Conservation (phyloP, 2,329 filamentous ascomycete species). For the Penicillium sp. region DNA sequence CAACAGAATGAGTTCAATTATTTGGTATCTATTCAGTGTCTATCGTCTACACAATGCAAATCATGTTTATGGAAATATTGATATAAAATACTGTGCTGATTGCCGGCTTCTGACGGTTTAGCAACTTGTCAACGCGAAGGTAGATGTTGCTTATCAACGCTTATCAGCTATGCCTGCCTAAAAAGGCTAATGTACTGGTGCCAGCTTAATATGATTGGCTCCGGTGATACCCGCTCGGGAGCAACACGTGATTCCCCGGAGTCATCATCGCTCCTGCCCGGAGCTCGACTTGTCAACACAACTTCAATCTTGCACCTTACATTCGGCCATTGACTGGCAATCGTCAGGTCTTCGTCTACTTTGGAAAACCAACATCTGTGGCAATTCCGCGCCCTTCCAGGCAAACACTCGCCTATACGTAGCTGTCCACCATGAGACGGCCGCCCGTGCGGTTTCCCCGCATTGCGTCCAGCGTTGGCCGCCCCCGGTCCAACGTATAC, state of each 20-base stretch:
- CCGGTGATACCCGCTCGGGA: background rate
- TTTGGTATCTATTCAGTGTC: no score
- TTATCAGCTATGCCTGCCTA: no score
- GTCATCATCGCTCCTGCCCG: background rate
- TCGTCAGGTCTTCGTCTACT: background rate
- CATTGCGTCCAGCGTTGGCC: conserved; percentile 18
- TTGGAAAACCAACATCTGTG: background rate
- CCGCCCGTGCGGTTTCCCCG: conserved; percentile 26
- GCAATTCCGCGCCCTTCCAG: background rate
- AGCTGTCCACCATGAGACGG: conserved; percentile 28
- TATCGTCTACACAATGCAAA: no score
- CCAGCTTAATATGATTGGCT: background rate
- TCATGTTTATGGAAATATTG: no score
- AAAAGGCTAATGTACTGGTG: no score
- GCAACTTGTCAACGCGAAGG: no score
- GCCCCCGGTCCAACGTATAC: conserved; percentile 14
- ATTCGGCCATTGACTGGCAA: background rate
- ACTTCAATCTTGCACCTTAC: background rate
- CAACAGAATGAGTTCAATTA: no score
- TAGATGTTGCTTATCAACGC: no score
- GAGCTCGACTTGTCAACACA: background rate
- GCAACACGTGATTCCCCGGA: background rate
- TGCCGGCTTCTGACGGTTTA: no score
- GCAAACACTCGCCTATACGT: background rate
- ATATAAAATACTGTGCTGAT: no score